Evolutionary conservation across 106 monocot genomes (phyloP).

Genomic region (Iris macrosiphon): DNA sequence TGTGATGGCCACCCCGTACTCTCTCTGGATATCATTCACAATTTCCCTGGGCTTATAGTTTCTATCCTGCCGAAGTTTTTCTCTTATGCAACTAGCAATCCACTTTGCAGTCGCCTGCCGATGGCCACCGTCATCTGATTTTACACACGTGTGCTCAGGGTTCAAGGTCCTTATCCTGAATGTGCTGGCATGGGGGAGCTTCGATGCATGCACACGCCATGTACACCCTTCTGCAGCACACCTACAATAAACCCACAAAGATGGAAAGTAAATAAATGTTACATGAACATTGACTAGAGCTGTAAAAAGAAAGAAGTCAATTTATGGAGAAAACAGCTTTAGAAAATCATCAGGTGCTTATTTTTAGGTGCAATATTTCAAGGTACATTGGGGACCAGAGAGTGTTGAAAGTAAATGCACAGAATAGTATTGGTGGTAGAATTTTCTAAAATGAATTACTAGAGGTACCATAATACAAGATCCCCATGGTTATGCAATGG

Average conservation of each 20-base stretch:
- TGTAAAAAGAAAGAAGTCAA: neutral
- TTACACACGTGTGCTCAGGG: conserved; percentile 32
- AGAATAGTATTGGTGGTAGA: too few species aligned
- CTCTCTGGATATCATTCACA: conserved; percentile 38
- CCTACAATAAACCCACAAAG: conserved; percentile 6
- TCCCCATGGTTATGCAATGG: too few species aligned
- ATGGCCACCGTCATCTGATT: conserved; percentile 37
- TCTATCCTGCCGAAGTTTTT: conserved; percentile 36
- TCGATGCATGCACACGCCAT: conserved; percentile 54
- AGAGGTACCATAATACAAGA: too few species aligned
- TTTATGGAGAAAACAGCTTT: neutral
- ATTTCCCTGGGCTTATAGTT: conserved; percentile 53
- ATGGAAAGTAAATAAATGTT: too few species aligned
- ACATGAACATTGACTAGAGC: neutral
- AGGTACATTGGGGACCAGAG: too few species aligned
- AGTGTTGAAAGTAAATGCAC: too few species aligned
- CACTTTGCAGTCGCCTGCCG: conserved; percentile 53
- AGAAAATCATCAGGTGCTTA: too few species aligned
- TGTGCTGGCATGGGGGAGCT: conserved; percentile 33
- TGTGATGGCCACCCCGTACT: conserved; percentile 44
- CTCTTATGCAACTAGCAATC: conserved; percentile 48
- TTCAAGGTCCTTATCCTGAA: conserved; percentile 35
- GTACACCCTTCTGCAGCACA: conserved; percentile 45
- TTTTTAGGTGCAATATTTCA: too few species aligned
- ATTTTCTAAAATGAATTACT: too few species aligned